Evolutionary conservation across 2,329 filamentous ascomycete species (phyloP).

Genomic region (Fusarium papillatum): DNA sequence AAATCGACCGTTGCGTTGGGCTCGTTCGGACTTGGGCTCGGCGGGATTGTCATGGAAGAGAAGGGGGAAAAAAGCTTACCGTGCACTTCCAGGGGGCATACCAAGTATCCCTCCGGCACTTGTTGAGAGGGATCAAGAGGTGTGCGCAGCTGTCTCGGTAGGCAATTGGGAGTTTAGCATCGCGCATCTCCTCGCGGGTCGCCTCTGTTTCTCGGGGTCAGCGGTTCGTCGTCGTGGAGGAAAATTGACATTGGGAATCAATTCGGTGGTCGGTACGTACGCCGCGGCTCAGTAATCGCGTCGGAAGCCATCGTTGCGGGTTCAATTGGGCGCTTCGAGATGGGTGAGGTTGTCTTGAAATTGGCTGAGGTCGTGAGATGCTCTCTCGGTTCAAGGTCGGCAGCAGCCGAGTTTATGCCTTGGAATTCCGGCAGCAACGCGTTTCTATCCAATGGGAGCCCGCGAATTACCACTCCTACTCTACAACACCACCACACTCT

Average conservation of each 20-base stretch:
- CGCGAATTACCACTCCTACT: constrained; percentile 43
- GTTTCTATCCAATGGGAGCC: constrained; percentile 33
- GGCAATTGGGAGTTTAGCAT: constrained; percentile 86
- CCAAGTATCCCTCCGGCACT: constrained; percentile 91
- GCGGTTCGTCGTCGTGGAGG: constrained; percentile 28
- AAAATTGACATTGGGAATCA: constrained; percentile 13
- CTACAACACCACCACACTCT: background rate
- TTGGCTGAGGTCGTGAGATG: constrained; percentile 44
- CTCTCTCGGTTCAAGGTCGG: constrained; percentile 47
- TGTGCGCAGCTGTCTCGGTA: constrained; percentile 98
- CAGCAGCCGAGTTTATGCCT: constrained; percentile 42
- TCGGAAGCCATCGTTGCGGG: constrained; percentile 53
- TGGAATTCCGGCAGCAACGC: constrained; percentile 40
- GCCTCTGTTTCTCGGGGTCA: constrained; percentile 67
- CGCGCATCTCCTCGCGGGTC: constrained; percentile 93
- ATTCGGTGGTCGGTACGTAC: constrained; percentile 46
- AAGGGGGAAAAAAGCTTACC: constrained; percentile 69
- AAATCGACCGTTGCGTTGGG: constrained; percentile 17
- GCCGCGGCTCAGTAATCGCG: constrained; percentile 53
- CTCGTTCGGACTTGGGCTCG: constrained; percentile 5
- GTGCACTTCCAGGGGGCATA: constrained; percentile 98
- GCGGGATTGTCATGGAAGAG: constrained; percentile 1
- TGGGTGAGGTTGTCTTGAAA: constrained; percentile 43
- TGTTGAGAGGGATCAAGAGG: constrained; percentile 95
- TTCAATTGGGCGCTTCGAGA: constrained; percentile 51